phyloP scores from a whole-genome alignment of 1,284 basidiomycete species.

The Golubevia sp. region DNA sequence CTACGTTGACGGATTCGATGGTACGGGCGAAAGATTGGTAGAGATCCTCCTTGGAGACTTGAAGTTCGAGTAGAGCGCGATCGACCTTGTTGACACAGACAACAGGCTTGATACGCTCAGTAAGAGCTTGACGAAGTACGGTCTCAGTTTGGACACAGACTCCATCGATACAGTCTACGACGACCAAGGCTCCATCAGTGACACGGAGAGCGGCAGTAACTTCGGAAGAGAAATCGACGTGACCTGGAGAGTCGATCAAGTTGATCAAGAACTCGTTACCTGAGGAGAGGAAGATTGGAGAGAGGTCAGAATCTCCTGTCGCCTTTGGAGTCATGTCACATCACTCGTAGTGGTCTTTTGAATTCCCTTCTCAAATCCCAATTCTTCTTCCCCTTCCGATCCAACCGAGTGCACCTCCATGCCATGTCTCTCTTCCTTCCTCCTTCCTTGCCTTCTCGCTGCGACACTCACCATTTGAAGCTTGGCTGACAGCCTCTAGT shows the following conservation, averaged over 20 bases:
- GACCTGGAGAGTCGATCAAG: conserved; percentile 59
- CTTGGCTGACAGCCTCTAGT: conserved; percentile 6
- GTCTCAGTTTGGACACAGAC: conserved; percentile 62
- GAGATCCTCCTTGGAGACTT: conserved; percentile 62
- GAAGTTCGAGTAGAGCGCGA: conserved; percentile 61
- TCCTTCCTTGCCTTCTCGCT: too few species aligned
- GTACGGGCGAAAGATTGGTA: conserved; percentile 61
- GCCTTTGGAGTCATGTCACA: too few species aligned
- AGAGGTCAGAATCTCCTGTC: not conserved
- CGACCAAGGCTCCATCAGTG: conserved; percentile 62
- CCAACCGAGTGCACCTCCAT: too few species aligned
- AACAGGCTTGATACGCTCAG: conserved; percentile 62
- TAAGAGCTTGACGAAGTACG: conserved; percentile 59
- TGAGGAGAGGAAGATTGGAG: not conserved
- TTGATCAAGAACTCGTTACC: conserved; percentile 61
- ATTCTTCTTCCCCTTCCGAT: too few species aligned
- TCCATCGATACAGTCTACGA: conserved; percentile 62
- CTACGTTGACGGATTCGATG: conserved; percentile 62
- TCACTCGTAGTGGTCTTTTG: too few species aligned
- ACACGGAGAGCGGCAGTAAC: conserved; percentile 62
- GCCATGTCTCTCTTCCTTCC: too few species aligned
- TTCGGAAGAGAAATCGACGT: conserved; percentile 62
- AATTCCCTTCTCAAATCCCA: too few species aligned
- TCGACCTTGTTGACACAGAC: conserved; percentile 62
- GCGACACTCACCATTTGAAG: too few species aligned